Evolutionary conservation across 805 yeast species (phyloP), one percentile per base, ranked within the genome.

Genomic region (Wickerhamiella parazyma): DNA sequence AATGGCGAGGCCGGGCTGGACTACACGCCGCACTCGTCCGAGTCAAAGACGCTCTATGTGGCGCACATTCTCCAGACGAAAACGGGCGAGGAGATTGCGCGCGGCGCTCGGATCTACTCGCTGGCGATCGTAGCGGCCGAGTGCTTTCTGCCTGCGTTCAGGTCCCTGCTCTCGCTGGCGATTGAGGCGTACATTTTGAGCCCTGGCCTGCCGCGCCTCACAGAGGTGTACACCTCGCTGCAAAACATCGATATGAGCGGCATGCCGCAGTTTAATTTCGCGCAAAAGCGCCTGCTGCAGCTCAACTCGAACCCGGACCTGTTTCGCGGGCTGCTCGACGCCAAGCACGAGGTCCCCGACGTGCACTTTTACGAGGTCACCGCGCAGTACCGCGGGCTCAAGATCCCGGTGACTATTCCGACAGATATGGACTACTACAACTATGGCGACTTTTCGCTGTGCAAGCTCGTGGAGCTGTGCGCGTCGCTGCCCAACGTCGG

Each of bases 91-190:
- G 53, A 57, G 12, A 69, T 69, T 42, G 65, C 65, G 42, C 64
- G 87, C 52, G 86, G 86, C 1, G 72, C 76, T 2, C 61, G 63
- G 14, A 76, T 80, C 45, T 73, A 72, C 53, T 65, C 82, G 2
- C 62, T 80, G 45, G 72, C 80, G 5, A 59, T 80, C 8, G 69
- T 78, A 1, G 75, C 85, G 2, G 62, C 66, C 11, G 59, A 73
- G 41, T 58, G 68, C 28, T 73, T 66, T 53, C 75, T 75, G 56
- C 69, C 69, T 45, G 68, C 70, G 31, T 75, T 77, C 60, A 73
- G 72, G 52, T 84, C 83, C 6, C 51, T 78, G 42, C 54, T 79
- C 33, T 57, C 73, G 37, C 66, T 74, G 28, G 66, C 76, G 4
- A 62, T 78, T 36, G 77, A 71, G 51, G 60, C 61, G 36, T 70